These are phyloP conservation scores for Tolypocladium guangdongense DNA, from an alignment of 2,329 filamentous ascomycete species.

Conservation along the genomic window DNA sequence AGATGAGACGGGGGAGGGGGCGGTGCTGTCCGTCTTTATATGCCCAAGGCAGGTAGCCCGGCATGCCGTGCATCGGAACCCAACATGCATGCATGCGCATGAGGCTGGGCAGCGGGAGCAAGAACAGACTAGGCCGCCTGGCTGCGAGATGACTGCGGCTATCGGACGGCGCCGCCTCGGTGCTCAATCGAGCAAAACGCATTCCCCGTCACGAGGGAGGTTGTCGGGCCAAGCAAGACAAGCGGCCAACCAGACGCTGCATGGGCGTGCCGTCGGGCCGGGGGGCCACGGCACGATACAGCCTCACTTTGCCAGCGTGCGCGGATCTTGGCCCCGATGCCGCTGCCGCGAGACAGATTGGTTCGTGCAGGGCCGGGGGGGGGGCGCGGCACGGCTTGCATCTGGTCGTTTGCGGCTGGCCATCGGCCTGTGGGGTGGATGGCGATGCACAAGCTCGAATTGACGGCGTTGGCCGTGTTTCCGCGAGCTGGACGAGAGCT, in stretches of 20 bases:
- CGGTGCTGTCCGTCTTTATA: background rate
- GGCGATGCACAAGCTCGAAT: background rate
- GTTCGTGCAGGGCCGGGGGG: background rate
- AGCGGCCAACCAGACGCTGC: background rate
- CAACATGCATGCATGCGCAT: background rate
- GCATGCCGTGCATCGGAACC: background rate
- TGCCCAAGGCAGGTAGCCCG: background rate
- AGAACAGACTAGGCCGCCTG: background rate
- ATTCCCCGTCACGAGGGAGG: background rate
- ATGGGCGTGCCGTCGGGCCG: background rate
- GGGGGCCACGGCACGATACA: no score
- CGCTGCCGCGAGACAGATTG: background rate
- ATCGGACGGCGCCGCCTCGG: background rate
- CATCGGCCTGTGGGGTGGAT: background rate
- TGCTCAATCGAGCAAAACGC: background rate
- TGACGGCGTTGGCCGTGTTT: background rate
- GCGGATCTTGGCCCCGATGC: background rate
- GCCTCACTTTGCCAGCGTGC: background rate
- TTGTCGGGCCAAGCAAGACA: background rate
- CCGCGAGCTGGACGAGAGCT: background rate
- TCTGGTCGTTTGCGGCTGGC: background rate
- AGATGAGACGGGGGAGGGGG: background rate
- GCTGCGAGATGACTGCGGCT: background rate
- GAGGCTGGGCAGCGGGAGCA: background rate
- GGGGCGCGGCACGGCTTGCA: background rate